These are phyloP conservation scores for Fragilaria radians DNA, from an alignment of 108 stramenopile genomes.

Conservation along the genomic window DNA sequence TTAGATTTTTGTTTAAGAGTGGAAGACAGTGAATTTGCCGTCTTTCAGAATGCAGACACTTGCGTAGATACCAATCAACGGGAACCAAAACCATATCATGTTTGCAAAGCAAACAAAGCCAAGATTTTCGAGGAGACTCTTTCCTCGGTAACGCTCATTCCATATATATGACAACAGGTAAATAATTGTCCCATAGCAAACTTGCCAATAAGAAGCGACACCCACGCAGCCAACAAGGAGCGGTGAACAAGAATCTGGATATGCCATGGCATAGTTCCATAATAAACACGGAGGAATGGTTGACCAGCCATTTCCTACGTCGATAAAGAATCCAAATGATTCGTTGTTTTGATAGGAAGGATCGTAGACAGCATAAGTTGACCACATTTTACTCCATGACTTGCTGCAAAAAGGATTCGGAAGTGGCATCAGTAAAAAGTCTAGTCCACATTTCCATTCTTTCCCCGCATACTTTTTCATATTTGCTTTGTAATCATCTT, in stretches of 20 bases:
- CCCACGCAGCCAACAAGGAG: conserved; percentile 51
- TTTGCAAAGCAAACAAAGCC: conserved; percentile 73
- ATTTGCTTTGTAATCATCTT: conserved; percentile 48
- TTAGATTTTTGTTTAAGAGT: too few relatives aligned
- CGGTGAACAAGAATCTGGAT: conserved; percentile 26
- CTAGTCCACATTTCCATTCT: conserved; percentile 33
- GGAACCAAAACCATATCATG: conserved; percentile 72
- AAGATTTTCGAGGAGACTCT: conserved; percentile 33
- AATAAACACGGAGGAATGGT: conserved; percentile 68
- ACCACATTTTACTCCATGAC: conserved; percentile 72
- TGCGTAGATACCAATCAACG: conserved; percentile 51
- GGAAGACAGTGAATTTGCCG: conserved; percentile 49
- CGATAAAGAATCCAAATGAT: conserved; percentile 83
- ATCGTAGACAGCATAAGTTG: conserved; percentile 73
- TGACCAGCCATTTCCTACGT: conserved; percentile 77
- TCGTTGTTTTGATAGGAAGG: conserved; percentile 81
- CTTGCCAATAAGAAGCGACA: conserved; percentile 66
- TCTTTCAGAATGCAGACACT: conserved; percentile 50
- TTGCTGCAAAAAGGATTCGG: conserved; percentile 41
- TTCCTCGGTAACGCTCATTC: conserved; percentile 58
- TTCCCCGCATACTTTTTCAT: conserved; percentile 37
- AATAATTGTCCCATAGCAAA: conserved; percentile 75
- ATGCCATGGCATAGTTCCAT: conserved; percentile 60
- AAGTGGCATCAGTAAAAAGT: conserved; percentile 54
- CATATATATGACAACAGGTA: conserved; percentile 64